Base-by-base conservation (phyloP, 331 rosid species). In the Phaseolus coccineus region DNA sequence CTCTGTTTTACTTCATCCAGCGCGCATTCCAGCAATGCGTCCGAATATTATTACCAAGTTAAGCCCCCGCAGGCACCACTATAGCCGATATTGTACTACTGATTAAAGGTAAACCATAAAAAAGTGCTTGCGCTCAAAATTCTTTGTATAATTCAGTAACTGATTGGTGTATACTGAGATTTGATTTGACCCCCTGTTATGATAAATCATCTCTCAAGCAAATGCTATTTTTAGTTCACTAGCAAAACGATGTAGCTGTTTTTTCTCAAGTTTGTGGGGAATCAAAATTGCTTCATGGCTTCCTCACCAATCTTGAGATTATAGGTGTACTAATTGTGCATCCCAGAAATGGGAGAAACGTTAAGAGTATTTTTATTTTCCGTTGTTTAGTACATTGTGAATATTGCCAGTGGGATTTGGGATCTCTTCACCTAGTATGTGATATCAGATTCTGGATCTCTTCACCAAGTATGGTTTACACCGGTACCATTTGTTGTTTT, bases 31-130 rank as follows among this genome's bases (percentile, higher is more conserved):
- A 27, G 65, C 83, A 80, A 71, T 28, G 9, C 88, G 44, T 42
- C 91, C n/a, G 94, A 80, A 63, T 74, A 85, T 16, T 81, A 67
- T 53, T 87, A 83, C 89, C 90, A 76, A 85, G 76, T 74, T 73
- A 86, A 88, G 87, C 77, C 80, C 15, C 78, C 79, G 3, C 87
- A 86, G 65, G 89, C 96, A 67, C 96, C 88, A 8, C 83, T 90
- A 22, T 91, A 89, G 82, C 67, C 44, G 25, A 16, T 27, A n/a
- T 52, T 55, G 77, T 40, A 47, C 28, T 22, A 22, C 31, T 62
- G 27, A 59, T 52, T 3, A 13, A 46, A 22, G 33, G 33, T 44
- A 69, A 58, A 42, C 74, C 53, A 28, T 59, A 27, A 56, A 19
- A 58, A 53, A 40, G 67, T 16, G 27, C 61, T 81, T 86, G 77